A percentile compares a stretch with the other conserved stretches of the same genome.
Evolutionary conservation across 768 basidiomycete species (phyloP).

Genomic region (Suillus hirtellus): DNA sequence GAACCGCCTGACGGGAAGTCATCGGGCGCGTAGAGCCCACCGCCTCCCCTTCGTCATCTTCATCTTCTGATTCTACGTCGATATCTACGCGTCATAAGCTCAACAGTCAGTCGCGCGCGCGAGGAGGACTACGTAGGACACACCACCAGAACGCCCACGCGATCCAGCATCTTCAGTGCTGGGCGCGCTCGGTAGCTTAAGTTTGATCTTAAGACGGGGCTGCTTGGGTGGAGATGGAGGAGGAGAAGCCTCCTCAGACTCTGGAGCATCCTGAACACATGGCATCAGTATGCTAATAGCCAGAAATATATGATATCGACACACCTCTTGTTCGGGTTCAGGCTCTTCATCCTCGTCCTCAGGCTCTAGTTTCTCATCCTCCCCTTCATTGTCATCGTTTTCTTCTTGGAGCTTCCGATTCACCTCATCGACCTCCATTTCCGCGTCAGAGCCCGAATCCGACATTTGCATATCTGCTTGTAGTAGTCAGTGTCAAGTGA

Average conservation of each 20-base stretch:
- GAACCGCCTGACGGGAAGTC: conserved; percentile 67
- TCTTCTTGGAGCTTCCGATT: conserved; percentile 22
- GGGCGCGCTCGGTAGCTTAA: conserved; percentile 49
- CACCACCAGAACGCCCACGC: conserved; percentile 30
- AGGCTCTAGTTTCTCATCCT: conserved; percentile 30
- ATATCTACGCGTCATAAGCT: conserved; percentile 29
- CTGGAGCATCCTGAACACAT: conserved; percentile 28
- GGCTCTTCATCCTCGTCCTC: conserved; percentile 40
- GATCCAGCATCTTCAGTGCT: conserved; percentile 33
- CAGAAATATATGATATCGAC: conserved; percentile 15
- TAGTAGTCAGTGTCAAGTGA: background rate
- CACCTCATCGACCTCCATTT: conserved; percentile 41
- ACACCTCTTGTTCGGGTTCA: conserved; percentile 26
- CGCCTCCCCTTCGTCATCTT: conserved; percentile 42
- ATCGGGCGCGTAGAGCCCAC: conserved; percentile 38
- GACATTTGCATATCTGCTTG: conserved; percentile 28
- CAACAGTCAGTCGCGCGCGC: background rate
- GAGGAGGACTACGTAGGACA: background rate
- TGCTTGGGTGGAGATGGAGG: conserved; percentile 32
- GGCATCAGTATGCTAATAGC: conserved; percentile 23
- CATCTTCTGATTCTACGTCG: conserved; percentile 43
- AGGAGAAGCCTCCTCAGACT: conserved; percentile 36
- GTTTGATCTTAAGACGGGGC: conserved; percentile 60
- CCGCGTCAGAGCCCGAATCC: conserved; percentile 33
- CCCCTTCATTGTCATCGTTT: conserved; percentile 19